Evolutionary conservation across 2,329 filamentous ascomycete genomes (phyloP), one percentile per base, ranked within the genome.

Genomic region (Cryphonectria naterciae): DNA sequence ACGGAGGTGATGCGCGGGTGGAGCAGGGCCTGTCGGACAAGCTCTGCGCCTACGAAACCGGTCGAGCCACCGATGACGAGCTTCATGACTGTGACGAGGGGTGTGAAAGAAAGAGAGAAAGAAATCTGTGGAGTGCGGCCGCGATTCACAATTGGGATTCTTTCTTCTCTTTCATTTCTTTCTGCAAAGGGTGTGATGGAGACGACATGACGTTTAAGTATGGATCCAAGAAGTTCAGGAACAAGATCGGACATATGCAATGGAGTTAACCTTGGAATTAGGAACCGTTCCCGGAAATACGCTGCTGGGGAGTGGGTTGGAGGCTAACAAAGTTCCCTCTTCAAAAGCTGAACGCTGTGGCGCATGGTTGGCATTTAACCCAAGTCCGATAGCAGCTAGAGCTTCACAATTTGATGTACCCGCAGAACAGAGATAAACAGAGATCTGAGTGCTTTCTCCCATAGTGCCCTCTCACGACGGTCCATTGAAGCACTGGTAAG

Each of bases 11-110:
- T 77, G 8, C 76, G 72, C 0, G 79, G 77, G 49, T 76, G 75
- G 7, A 72, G 75, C 10, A 85, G 75, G 37, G 81, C 80, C 68
- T 85, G 83, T 11, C 82, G 82, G 58, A 86, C 73, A 35, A 86
- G 70, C 68, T 85, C 84, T 46, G 74, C 78, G 39, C 77, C 84
- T 3, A 85, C 77, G 54, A 80, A 83, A 67, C 83, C 83, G 0
- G 80, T 83, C 7, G 81, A 80, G 3, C 83, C 83, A 7, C 79
- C 76, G 22, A 85, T 75, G 32, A 85, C 79, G 61, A 85, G 75
- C 70, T 84, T 85, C 83, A 85, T 85, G 58, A 52, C 37, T 32
- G 19, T 49, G 25, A 37, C 8, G 39, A n/a, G 17, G 6, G 54
- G 13, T 15, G 25, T 28, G 11, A 17, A 15, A 15, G 52, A 15